Evolutionary conservation across 2,329 filamentous ascomycete species (phyloP).

Genomic region (Penicillium sp.): DNA sequence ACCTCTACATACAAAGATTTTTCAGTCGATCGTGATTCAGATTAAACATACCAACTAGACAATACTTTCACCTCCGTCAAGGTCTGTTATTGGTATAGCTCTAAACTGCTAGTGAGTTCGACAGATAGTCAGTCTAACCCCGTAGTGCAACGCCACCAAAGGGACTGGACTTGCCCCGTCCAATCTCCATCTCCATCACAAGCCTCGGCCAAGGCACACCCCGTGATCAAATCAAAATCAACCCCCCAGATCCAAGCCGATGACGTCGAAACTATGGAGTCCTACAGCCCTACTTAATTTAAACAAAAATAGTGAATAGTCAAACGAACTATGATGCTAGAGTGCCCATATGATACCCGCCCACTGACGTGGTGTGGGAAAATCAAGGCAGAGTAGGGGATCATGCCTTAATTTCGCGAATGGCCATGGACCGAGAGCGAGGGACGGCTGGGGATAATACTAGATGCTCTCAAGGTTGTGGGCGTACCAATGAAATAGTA

Average conservation of each 20-base stretch:
- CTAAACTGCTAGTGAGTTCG: constrained; percentile 1
- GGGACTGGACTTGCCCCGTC: neutral
- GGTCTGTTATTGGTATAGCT: constrained; percentile 9
- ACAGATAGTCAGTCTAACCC: neutral
- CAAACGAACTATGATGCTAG: no score
- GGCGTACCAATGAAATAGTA: neutral
- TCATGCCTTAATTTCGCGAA: constrained; percentile 1
- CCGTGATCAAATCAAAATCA: constrained; percentile 1
- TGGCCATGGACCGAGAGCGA: neutral
- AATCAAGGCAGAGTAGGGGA: constrained; percentile 1
- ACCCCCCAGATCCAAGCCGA: neutral
- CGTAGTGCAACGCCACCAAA: constrained; percentile 9
- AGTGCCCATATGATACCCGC: neutral
- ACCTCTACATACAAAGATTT: neutral
- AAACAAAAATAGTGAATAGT: no score
- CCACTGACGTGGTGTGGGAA: constrained; percentile 5
- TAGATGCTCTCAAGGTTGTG: neutral
- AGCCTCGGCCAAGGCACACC: neutral
- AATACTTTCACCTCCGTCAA: neutral
- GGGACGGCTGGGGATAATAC: neutral
- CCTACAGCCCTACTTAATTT: no score
- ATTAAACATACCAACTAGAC: neutral
- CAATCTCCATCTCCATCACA: neutral
- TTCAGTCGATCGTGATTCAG: neutral
- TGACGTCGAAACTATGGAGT: neutral